Base-by-base conservation (phyloP, 345 rosid species). In the Hirschfeldia incana region DNA sequence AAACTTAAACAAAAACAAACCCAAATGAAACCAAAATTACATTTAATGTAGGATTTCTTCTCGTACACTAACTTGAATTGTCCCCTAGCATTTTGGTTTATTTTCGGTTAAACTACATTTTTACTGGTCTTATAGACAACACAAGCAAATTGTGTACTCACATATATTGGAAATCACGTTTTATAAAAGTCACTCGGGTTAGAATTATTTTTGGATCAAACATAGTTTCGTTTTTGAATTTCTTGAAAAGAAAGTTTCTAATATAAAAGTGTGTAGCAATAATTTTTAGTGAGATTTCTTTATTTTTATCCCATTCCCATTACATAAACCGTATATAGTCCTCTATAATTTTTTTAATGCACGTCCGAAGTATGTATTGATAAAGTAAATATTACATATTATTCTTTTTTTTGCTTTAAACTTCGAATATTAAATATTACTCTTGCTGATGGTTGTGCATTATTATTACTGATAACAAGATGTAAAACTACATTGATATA, bases 21-120 rank as follows among this genome's bases (percentile, higher is more conserved):
- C 51, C 13, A 76, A 8, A 68, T 1, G 32, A 7, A 76, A 76
- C 59, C 55, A 5, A 27, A 67, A 76, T 39, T 58, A 58, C 67
- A 65, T 67, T 77, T 57, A 34, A 63, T 44, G 1, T 44, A 11
- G 51, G n/a, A 44, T 11, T 44, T 5, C 27, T 49, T 32, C 26
- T 28, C 6, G 58, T 21, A 12, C n/a, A 26, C 29, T 60, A 33
- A 69, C 51, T 44, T 39, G 44, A 39, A 42, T 46, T 69, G 51
- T 32, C 44, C 44, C 44, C 44, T 39, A 39, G 44, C 12, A 39
- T 39, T 21, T 21, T 21, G 21, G 21, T 21, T 21, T 21, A 21
- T 21, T 21, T 21, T 21, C 21, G 21, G 21, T 21, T 21, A 21
- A 21, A 21, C 21, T 21, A 21, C 21, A 21, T 21, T 21, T 21